Base-by-base conservation (phyloP, 129 eudicot genomes). In the Escallonia rubra region DNA sequence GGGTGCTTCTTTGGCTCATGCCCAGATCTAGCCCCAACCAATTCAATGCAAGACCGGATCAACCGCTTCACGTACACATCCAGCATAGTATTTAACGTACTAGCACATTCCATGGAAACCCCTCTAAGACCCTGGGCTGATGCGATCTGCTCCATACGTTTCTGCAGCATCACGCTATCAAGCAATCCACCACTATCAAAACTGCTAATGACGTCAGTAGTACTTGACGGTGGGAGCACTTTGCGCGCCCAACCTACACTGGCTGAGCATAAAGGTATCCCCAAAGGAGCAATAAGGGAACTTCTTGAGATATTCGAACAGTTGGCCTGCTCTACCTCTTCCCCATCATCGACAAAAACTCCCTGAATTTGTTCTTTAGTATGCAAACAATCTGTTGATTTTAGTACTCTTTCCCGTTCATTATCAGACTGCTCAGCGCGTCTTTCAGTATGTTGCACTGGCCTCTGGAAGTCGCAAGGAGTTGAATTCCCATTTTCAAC, bases 111-210 rank as follows among this genome's bases (percentile, higher is more conserved):
- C 59, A 10, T 38, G 16, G 70, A 23, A 15, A 66, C 70, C 15
- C 14, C 70, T 8, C 40, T 59, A 45, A 48, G 55, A 6, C 53
- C 56, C 15, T 49, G 56, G 11, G 46, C 7, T 49, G 59, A 45
- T 23, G 60, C 70, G 51, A 66, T 66, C 59, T 66, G 59, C 70
- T 66, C 70, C 70, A 66, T 66, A 4, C 55, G 43, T 51, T 49
- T 15, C 59, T 59, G 50, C 70, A 66, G 42, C 46, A 14, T 51
- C 54, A 11, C 46, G 4, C 42, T 48, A 46, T 66, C 70, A 8
- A 38, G 40, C 70, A 66, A 39, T 38, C 40, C 59, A 48, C 59
- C 70, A 50, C 16, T 49, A 34, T 66, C 9, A 16, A 49, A 66
- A n/a, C 12, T 23, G 69, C 38, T 38, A 10, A 10, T 41, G 14